These are phyloP conservation scores for Bombardia bombarda DNA, from an alignment of 495 filamentous ascomycete species.

Conservation along the genomic window DNA sequence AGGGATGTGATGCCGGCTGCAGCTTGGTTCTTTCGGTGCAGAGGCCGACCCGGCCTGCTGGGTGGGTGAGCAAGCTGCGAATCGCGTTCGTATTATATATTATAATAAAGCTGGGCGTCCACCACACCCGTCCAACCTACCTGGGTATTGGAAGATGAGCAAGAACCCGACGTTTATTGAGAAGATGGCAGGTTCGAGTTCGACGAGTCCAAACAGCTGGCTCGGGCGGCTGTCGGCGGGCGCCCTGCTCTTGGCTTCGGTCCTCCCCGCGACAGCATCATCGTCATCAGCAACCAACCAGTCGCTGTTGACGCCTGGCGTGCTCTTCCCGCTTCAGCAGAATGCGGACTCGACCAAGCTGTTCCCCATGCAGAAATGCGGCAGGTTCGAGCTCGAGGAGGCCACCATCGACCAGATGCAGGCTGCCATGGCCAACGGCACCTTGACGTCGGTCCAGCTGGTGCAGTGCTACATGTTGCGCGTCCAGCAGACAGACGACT, in stretches of 20 bases:
- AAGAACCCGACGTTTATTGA: too few species aligned
- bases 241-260: not conserved
- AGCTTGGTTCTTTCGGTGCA: too few species aligned
- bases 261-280: not conserved
- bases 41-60: too few species aligned
- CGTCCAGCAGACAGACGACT: slow-evolving; percentile 45
- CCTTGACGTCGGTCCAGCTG: slow-evolving; percentile 39
- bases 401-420: slow-evolving; percentile 37
- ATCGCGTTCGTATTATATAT: too few species aligned
- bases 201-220: too few species aligned
- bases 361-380: slow-evolving; percentile 52
- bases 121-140: too few species aligned
- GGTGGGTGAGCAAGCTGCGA: too few species aligned
- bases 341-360: slow-evolving; percentile 10
- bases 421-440: slow-evolving; percentile 24
- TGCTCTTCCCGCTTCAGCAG: slow-evolving; percentile 9
- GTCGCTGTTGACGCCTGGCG: not conserved
- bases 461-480: slow-evolving; percentile 46
- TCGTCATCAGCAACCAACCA: not conserved
- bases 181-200: not conserved
- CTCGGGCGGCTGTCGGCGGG: not conserved
- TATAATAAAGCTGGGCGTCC: too few species aligned
- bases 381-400: slow-evolving; percentile 56
- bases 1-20: too few species aligned
- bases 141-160: too few species aligned